Conservation (phyloP, 2,329 filamentous ascomycete species). For the Cercospora zeae-maydis region DNA sequence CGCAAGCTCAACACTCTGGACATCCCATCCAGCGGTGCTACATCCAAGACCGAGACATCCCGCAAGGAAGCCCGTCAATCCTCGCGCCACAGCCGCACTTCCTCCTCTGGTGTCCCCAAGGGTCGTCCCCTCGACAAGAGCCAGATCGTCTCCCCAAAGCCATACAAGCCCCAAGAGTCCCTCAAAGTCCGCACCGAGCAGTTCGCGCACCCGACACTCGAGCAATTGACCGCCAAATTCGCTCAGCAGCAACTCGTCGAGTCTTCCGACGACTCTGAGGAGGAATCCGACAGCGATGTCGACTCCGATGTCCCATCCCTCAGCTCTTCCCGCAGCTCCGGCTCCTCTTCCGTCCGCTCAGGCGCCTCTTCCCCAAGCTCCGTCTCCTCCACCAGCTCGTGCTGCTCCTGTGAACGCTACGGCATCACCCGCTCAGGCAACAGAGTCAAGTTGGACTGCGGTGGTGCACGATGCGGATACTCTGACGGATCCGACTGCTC, state of each 20-base stretch:
- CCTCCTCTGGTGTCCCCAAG: constrained; percentile 67
- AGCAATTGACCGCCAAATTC: constrained; percentile 67
- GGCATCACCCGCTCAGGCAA: constrained; percentile 88
- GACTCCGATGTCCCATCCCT: constrained; percentile 51
- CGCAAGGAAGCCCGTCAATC: constrained; percentile 43
- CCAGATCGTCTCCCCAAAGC: constrained; percentile 87
- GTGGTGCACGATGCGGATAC: constrained; percentile 82
- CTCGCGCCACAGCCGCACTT: constrained; percentile 48
- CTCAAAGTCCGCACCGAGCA: constrained; percentile 80
- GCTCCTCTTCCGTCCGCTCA: constrained; percentile 20
- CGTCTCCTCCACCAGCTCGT: constrained; percentile 51
- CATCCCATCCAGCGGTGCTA: constrained; percentile 60
- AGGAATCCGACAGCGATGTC: constrained; percentile 47
- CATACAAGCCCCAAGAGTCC: constrained; percentile 80
- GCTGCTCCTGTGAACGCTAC: constrained; percentile 93
- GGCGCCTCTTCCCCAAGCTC: constrained; percentile 45
- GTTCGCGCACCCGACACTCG: constrained; percentile 71
- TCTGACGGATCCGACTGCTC: constrained; percentile 67
- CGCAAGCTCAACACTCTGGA: constrained; percentile 97
- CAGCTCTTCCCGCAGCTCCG: constrained; percentile 63
- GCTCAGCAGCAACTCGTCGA: constrained; percentile 49
- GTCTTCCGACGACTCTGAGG: constrained; percentile 67
- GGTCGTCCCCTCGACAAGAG: constrained; percentile 84
- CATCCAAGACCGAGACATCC: constrained; percentile 40
- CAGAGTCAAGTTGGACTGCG: constrained; percentile 93